phyloP scores from a whole-genome alignment of 176 grass and related monocot species.

The Aegilops sharonensis region DNA sequence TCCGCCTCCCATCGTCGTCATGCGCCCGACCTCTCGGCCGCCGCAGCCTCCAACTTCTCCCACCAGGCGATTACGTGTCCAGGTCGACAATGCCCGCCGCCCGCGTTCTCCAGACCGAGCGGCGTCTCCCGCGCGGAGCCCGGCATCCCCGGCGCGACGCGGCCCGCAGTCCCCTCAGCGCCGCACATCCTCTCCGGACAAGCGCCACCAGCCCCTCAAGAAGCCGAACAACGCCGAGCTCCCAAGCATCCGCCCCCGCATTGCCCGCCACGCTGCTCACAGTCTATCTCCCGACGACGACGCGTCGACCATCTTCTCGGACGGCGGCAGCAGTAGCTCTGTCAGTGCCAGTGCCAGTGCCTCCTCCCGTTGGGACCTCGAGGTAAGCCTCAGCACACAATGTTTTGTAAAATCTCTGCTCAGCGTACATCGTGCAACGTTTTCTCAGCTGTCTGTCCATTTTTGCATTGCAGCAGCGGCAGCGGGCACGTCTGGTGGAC shows the following conservation, averaged over 20 bases:
- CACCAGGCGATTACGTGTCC: neutral
- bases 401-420: neutral
- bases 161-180: slow-evolving; percentile 41
- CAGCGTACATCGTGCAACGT: neutral
- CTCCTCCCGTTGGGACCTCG: slow-evolving; percentile 52
- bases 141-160: slow-evolving; percentile 42
- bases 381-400: slow-evolving; percentile 21
- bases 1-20: slow-evolving; percentile 66
- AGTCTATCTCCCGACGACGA: slow-evolving; percentile 46
- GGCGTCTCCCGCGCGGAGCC: slow-evolving; percentile 31
- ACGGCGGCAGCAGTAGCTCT: slow-evolving; percentile 49
- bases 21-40: slow-evolving; percentile 44
- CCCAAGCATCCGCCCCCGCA: slow-evolving; percentile 27
- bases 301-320: slow-evolving; percentile 55
- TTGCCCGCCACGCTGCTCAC: slow-evolving; percentile 8
- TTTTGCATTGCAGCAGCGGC: neutral
- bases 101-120: slow-evolving; percentile 35
- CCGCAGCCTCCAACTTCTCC: slow-evolving; percentile 1
- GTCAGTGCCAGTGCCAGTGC: slow-evolving; percentile 30
- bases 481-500: neutral
- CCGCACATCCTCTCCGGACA: slow-evolving; percentile 30
- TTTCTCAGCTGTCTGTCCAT: neutral
- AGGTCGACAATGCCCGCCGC: slow-evolving; percentile 6
- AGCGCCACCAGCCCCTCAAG: slow-evolving; percentile 29
- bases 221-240: slow-evolving; percentile 31